Conservation (phyloP, 2,329 filamentous ascomycete genomes). For the Arthrobotrys sinensis region DNA sequence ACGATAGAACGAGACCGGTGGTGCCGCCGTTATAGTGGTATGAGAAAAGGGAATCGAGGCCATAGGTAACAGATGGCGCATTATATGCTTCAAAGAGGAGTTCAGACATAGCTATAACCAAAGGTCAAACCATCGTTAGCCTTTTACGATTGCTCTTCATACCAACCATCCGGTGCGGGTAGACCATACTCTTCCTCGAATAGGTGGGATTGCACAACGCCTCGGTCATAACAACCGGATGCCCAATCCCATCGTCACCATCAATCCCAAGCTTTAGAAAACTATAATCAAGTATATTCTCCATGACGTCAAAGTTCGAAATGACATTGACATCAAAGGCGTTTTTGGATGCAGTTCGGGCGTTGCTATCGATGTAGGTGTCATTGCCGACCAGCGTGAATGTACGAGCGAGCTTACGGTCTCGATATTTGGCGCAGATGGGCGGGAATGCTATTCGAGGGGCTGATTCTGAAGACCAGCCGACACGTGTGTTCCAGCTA, state of each 20-base stretch:
- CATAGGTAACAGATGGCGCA: constrained; percentile 90
- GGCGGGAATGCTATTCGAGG: constrained; percentile 87
- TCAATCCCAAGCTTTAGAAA: constrained; percentile 95
- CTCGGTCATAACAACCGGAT: constrained; percentile 95
- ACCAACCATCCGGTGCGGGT: neutral
- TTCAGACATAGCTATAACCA: constrained; percentile 86
- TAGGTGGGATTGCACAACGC: constrained; percentile 92
- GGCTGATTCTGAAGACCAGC: constrained; percentile 92
- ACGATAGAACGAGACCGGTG: constrained; percentile 90
- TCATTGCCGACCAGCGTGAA: constrained; percentile 94
- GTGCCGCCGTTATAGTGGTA: constrained; percentile 91
- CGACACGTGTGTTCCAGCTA: constrained; percentile 88
- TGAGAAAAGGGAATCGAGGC: constrained; percentile 96
- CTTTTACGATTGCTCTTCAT: neutral
- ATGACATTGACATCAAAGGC: constrained; percentile 94
- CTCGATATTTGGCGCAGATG: constrained; percentile 94
- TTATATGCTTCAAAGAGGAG: constrained; percentile 97
- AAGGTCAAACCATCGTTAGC: constrained; percentile 14
- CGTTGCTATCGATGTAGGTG: constrained; percentile 94
- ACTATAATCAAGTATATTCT: constrained; percentile 92
- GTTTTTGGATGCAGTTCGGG: constrained; percentile 88
- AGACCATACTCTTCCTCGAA: constrained; percentile 81
- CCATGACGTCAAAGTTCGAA: constrained; percentile 98
- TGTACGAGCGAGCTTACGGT: constrained; percentile 91
- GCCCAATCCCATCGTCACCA: constrained; percentile 79